Evolutionary conservation across 129 eudicot genomes (phyloP), one percentile per base, ranked within the genome.

Genomic region (Scalesia atractyloides): DNA sequence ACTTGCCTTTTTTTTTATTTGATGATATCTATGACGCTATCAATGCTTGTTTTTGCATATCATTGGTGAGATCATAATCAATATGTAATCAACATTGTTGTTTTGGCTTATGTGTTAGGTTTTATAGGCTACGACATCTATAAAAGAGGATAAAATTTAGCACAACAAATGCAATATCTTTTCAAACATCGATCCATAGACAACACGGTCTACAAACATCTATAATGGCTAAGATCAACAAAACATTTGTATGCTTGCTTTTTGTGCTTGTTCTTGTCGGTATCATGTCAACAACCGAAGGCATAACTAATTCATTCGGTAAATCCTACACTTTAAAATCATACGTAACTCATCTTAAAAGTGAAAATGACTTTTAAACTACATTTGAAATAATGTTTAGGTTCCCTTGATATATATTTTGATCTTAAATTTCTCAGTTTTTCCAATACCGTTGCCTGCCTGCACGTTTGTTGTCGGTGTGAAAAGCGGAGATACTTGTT

Each of bases 401-500:
- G 4, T 3, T 52, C 52, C 1, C 64, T 22, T 57, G 5, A 30
- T 30, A 30, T 30, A 10, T 22, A 11, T 22, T 57, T 4, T 44
- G 8, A 26, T 51, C 9, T 30, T 30, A 30, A 30, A 2, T 57
- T 22, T 43, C 16, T 9, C 58, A 71, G 64, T 5, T 36, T 5
- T 64, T 63, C 64, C 64, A 63, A 12, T 62, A 1, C 24, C 20
- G 46, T 75, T 30, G 34, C 34, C 0, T 47, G 12, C 0, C 4
- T 80, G 91, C 50, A 52, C 59, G 5, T 22, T 59, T 3, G 84
- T 75, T 52, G 9, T 70, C 10, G 80, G 86, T 11, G 88, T 86
- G 67, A 64, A 73, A 67, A 68, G 72, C 7, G 84, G 86, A 22
- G 91, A 83, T 71, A 86, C 91, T 53, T 83, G 88, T 69, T 73